Percentiles rank a stretch among this genome's conserved stretches.
Conservation (phyloP, 2,329 filamentous ascomycete genomes). For the Sclerotinia minor region DNA sequence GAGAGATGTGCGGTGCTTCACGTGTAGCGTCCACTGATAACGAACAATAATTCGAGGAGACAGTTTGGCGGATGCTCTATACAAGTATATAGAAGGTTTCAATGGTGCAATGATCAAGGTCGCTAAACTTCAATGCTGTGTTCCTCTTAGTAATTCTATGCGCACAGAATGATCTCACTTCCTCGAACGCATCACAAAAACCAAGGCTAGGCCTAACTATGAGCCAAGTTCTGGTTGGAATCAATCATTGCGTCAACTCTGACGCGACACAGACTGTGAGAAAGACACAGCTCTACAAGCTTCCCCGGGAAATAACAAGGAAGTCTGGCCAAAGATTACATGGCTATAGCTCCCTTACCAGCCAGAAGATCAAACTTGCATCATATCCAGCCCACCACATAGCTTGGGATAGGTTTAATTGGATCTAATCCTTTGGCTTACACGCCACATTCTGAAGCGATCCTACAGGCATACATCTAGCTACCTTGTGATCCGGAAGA, state of each 20-base stretch:
- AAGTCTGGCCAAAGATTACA: conserved; percentile 15
- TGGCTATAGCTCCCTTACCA: conserved; percentile 8
- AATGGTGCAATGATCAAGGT: neutral
- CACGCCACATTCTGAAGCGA: conserved; percentile 3
- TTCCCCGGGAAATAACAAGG: conserved; percentile 20
- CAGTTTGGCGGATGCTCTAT: conserved; percentile 13
- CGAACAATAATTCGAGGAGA: conserved; percentile 19
- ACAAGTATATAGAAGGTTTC: conserved; percentile 22
- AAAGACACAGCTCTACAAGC: conserved; percentile 7
- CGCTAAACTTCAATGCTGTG: neutral
- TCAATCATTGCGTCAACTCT: conserved; percentile 22
- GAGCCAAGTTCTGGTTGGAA: conserved; percentile 19
- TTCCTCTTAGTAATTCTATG: conserved; percentile 22
- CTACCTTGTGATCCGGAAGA: neutral
- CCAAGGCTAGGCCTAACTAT: conserved; percentile 12
- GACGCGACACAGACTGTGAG: neutral
- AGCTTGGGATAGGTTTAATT: neutral
- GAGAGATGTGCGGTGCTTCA: conserved; percentile 9
- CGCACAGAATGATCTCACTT: conserved; percentile 21
- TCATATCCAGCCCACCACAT: conserved; percentile 12
- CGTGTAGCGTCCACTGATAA: conserved; percentile 20
- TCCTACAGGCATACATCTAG: neutral
- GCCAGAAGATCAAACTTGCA: conserved; percentile 12
- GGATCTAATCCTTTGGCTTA: conserved; percentile 1
- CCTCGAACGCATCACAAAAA: neutral